Base-by-base conservation (phyloP, 2,329 filamentous ascomycete species). In the Penicillium freii region DNA sequence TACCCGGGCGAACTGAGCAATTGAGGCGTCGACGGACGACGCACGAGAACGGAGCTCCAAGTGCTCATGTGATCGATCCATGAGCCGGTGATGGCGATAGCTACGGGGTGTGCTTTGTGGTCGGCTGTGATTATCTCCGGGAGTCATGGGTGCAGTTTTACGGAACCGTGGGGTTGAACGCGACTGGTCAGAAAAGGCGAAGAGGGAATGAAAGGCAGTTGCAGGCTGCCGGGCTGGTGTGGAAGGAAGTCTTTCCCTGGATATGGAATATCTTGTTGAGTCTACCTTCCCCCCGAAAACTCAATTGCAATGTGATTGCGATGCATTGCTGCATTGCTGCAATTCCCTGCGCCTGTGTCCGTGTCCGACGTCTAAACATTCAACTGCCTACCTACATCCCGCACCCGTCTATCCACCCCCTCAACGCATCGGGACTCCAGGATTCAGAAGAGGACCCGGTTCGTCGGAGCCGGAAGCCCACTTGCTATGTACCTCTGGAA, bases 1-100 rank as follows among this genome's bases (percentile, higher is more conserved):
- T 48, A 58, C 62, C 27, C 52, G 39, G 36, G 15, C 51, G 33
- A 64, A 66, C 40, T 67, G 58, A 52, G 15, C 4, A 51, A 51
- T 56, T 51, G 38, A 51, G 17, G 21, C 23, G 31, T 38, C 17
- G n/a, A 55, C 31, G 40, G 33, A 40, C 42, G 34, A 27, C 36
- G 27, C n/a, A 9, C 33, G 31, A 33, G 19, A 21, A 15, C 21
- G 3, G 43, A 17, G 7, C 17, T 31, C 43, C 39, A 10, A 8
- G 15, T 49, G 21, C 36, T 45, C 54, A 56, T 46, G 48, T 56
- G 54, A 56, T 42, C 38, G 17, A 25, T 25, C 13, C 17, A 29
- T 9, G n/a, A 27, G 21, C 39, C n/a, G 39, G 23, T 43, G 49
- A 34, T 33, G 27, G 33, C 11, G 15, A 23, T 51, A 27, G 19